Base-by-base conservation (phyloP, 1,139 yeast genomes). In the Candida sp. region DNA sequence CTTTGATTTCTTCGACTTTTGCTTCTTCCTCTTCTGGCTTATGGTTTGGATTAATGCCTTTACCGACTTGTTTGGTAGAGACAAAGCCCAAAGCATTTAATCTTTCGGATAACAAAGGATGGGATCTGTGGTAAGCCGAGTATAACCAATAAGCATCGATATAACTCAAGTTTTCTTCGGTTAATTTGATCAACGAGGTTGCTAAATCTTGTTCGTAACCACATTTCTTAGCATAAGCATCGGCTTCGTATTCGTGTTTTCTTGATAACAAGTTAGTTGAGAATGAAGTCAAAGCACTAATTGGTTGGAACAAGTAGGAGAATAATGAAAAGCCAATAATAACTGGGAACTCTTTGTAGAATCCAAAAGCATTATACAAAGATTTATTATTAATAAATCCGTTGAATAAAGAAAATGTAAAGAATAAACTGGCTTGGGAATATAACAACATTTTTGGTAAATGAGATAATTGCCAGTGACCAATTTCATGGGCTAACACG, bases 401-500 rank as follows among this genome's bases (percentile, higher is more conserved):
- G 5, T 95, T 79, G 65, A 91, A 90, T 49, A 85, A 61, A 1
- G 87, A 73, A 60, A 91, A 87, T 40, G 82, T 75, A 37, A 79
- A 55, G 53, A 86, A 78, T 44, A 85, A 65, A 56, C 87, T 87
- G 11, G 70, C 63, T 64, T 89, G 93, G 40, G 81, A 71, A 51
- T 84, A 75, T 4, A 76, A 55, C 57, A 93, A 66, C 75, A 83
- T 77, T 60, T 83, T 83, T 15, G 90, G 72, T 48, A 91, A 84
- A 64, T 93, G 99, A 47, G 85, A 83, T 61, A 86, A 75, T 54
- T 86, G 85, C 99, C 99, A 93, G 64, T 93, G 99, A 40, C 99
- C 99, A 53, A 93, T 86, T 70, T 93, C 99, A 61, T 93, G 99
- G 21, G 96, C 98, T 56, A 93, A 75, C 1, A 93, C 96, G 36